Conservation (phyloP, 768 basidiomycete species). For the Phylloporus arenicola region DNA sequence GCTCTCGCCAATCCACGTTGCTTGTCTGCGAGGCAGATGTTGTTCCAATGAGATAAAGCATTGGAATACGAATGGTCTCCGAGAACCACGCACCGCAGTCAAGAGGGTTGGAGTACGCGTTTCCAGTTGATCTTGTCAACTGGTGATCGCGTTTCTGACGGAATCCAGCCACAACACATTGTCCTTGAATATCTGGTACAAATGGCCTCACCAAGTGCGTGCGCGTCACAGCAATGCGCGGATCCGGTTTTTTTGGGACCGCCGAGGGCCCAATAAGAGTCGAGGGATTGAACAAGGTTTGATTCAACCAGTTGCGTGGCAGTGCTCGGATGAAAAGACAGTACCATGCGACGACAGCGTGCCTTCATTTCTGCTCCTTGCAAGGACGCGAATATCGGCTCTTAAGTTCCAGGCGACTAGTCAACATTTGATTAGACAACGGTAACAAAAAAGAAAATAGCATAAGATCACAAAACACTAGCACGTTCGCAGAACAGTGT, state of each 20-base stretch:
- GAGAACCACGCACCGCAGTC: slow-evolving; percentile 10
- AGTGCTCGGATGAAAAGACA: slow-evolving; percentile 1
- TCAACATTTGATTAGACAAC: neutral
- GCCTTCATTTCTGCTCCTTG: slow-evolving; percentile 20
- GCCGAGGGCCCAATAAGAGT: neutral
- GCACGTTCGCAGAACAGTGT: slow-evolving; percentile 1
- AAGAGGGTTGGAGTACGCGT: slow-evolving; percentile 11
- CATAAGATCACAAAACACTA: slow-evolving; percentile 1
- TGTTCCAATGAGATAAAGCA: slow-evolving; percentile 9
- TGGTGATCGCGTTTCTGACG: slow-evolving; percentile 20
- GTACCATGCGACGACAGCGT: slow-evolving; percentile 9
- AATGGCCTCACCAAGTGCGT: slow-evolving; percentile 20
- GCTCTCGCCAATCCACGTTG: slow-evolving; percentile 22
- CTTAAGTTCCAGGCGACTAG: too few species aligned
- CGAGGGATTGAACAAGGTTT: slow-evolving; percentile 1
- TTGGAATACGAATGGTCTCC: slow-evolving; percentile 11
- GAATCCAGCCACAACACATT: slow-evolving; percentile 6
- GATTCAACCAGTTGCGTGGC: slow-evolving; percentile 8
- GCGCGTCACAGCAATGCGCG: slow-evolving; percentile 8
- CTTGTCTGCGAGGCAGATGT: neutral
- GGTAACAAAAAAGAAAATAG: neutral
- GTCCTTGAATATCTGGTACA: slow-evolving; percentile 5
- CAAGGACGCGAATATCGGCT: too few species aligned
- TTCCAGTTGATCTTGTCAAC: slow-evolving; percentile 3
- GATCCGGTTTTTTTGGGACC: slow-evolving; percentile 8